Evolutionary conservation across 1,284 basidiomycete species (phyloP).

Genomic region (Papiliotrema laurentii): DNA sequence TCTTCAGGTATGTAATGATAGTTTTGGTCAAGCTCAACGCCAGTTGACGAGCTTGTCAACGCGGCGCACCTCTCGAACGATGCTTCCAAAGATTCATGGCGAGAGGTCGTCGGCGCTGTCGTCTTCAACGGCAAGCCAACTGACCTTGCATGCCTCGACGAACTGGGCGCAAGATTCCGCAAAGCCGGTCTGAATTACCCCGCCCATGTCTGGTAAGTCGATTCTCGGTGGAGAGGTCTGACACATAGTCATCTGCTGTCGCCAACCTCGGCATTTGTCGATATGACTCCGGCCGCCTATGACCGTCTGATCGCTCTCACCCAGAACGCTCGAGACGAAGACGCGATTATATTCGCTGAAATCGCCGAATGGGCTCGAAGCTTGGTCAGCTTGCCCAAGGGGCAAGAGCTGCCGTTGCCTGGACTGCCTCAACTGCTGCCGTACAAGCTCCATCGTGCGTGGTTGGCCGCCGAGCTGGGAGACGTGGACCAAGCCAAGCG

Average conservation of each 20-base stretch:
- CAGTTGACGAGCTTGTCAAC: slow-evolving; percentile 31
- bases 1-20: slow-evolving; percentile 65
- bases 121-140: slow-evolving; percentile 62
- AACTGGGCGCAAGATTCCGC: slow-evolving; percentile 77
- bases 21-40: too few species aligned
- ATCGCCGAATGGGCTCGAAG: slow-evolving; percentile 88
- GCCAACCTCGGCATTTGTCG: slow-evolving; percentile 71
- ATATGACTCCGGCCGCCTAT: slow-evolving; percentile 41
- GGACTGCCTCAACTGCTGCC: slow-evolving; percentile 85
- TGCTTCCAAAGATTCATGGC: slow-evolving; percentile 59
- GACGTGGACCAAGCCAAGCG: slow-evolving; percentile 66
- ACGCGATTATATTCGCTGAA: slow-evolving; percentile 83
- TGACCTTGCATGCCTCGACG: slow-evolving; percentile 69
- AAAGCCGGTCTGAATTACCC: slow-evolving; percentile 73
- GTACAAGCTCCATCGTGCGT: slow-evolving; percentile 78
- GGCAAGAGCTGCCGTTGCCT: slow-evolving; percentile 69
- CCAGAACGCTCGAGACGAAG: slow-evolving; percentile 47
- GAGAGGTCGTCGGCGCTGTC: slow-evolving; percentile 80
- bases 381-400: slow-evolving; percentile 66
- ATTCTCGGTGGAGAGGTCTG: slow-evolving; percentile 7
- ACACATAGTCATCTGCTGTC: slow-evolving; percentile 74
- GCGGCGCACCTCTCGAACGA: slow-evolving; percentile 36
- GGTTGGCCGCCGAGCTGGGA: slow-evolving; percentile 71
- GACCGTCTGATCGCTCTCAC: slow-evolving; percentile 34
- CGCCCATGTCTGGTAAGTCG: slow-evolving; percentile 77